Evolutionary conservation across 2,329 filamentous ascomycete species (phyloP).

Genomic region (Thelonectria olida): DNA sequence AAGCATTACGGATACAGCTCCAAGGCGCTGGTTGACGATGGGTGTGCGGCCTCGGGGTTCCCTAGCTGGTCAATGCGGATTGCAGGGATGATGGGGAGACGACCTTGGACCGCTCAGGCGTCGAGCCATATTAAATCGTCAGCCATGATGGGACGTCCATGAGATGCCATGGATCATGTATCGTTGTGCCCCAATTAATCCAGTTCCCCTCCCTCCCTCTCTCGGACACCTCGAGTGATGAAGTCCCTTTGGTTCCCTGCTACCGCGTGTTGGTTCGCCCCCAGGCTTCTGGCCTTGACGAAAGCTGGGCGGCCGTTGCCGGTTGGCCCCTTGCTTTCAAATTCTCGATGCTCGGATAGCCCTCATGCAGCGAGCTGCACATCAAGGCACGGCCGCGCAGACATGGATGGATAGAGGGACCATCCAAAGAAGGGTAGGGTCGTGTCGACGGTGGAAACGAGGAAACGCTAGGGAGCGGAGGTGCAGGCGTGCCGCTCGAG

Average conservation of each 20-base stretch:
- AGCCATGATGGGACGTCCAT: slow-evolving; percentile 26
- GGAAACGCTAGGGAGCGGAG: slow-evolving; percentile 32
- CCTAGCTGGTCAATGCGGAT: slow-evolving; percentile 24
- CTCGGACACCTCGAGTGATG: neutral
- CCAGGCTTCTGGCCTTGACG: slow-evolving; percentile 1
- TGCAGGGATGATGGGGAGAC: slow-evolving; percentile 17
- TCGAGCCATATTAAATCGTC: slow-evolving; percentile 30
- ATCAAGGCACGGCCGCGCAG: slow-evolving; percentile 17
- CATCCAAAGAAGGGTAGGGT: slow-evolving; percentile 3
- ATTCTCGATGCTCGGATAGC: neutral
- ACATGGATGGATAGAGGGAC: slow-evolving; percentile 18
- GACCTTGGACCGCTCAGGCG: slow-evolving; percentile 25
- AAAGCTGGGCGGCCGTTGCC: slow-evolving; percentile 10
- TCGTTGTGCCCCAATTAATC: slow-evolving; percentile 24
- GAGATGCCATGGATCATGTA: slow-evolving; percentile 30
- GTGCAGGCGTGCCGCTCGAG: slow-evolving; percentile 9
- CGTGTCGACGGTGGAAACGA: slow-evolving; percentile 26
- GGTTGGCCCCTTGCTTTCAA: slow-evolving; percentile 9
- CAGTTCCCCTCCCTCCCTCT: slow-evolving; percentile 13
- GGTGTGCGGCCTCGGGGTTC: slow-evolving; percentile 18
- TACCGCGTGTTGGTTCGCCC: slow-evolving; percentile 1
- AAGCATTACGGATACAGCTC: slow-evolving; percentile 31
- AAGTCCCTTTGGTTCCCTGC: slow-evolving; percentile 9
- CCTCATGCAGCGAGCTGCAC: slow-evolving; percentile 20
- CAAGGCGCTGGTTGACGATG: slow-evolving; percentile 6